Base-by-base conservation (phyloP, 192 early-diverging fungal species). In the Mortierella alpina region DNA sequence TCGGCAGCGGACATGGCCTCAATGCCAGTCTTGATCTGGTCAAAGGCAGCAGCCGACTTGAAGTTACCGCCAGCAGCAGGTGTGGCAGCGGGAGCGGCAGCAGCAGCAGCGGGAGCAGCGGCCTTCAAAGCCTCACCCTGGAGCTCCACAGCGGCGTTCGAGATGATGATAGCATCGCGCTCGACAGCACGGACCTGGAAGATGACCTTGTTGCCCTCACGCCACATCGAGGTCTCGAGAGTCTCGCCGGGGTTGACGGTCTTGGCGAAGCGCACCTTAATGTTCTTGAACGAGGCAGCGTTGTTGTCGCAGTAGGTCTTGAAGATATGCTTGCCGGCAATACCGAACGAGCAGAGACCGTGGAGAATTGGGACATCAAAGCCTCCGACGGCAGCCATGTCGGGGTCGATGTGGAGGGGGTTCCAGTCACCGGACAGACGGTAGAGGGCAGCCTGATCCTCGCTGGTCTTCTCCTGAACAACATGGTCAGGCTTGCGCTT, bases 341-440 rank as follows among this genome's bases (percentile, higher is more conserved):
- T 89, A 69, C 96, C 97, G 83, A 95, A 96, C 11, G 94, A 90
- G 88, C 95, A 96, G 70, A 99, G 89, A 44, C 97, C 97, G 78
- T 99, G 98, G 51, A 99, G 87, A 76, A 99, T 99, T 5, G 98
- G 98, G 13, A 93, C 92, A 48, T 98, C 93, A 84, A 98, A 99
- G 18, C 97, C 97, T 62, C 96, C 98, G 62, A 98, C 88, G 49
- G 90, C 88, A 47, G 94, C 91, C 96, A 99, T 96, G 40, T 90
- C 86, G 4, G 98, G 97, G 84, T 99, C 97, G 75, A 99, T 94
- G 82, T 99, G 98, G 69, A 99, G 87, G 71, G 98, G 98, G 84
- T 99, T 99, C 84, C 83, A 93, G 86, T 99, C 98, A 68, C 97
- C 98, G 10, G 90, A 91, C 66, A 99, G 86, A 53, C 96, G 96